Percentiles rank a stretch among this genome's conserved stretches.
phyloP scores from a whole-genome alignment of 768 basidiomycete genomes.

The Filobasidium wieringae region DNA sequence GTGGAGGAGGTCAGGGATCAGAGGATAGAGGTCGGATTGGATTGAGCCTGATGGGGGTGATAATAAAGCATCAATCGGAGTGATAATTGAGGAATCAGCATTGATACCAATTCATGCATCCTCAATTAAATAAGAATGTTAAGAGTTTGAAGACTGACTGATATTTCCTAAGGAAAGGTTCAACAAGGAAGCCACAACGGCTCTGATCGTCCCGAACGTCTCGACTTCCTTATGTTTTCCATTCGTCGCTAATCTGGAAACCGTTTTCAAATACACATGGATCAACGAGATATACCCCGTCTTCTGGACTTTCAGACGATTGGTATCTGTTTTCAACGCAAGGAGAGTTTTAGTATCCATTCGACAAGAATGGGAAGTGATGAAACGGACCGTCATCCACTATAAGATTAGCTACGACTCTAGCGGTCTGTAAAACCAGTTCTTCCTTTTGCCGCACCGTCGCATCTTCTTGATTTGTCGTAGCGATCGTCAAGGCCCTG shows the following conservation, averaged over 20 bases:
- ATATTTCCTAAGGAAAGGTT: neutral
- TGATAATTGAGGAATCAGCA: too few species aligned
- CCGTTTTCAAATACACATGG: neutral
- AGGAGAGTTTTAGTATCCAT: neutral
- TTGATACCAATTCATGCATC: neutral
- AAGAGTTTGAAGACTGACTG: neutral
- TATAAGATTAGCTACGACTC: conserved; percentile 1
- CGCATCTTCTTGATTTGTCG: neutral
- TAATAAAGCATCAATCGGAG: too few species aligned
- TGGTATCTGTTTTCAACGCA: neutral
- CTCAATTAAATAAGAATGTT: neutral
- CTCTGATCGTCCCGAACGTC: neutral
- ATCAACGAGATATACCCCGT: neutral
- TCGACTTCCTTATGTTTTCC: neutral
- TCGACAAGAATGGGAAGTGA: neutral
- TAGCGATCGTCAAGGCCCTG: neutral
- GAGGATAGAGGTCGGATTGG: too few species aligned
- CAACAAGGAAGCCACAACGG: neutral
- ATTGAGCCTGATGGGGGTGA: too few species aligned
- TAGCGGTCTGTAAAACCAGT: neutral
- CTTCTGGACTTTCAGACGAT: neutral
- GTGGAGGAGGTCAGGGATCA: too few species aligned
- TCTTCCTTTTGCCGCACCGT: neutral
- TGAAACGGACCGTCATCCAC: conserved; percentile 3
- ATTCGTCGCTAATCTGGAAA: neutral